A percentile compares a stretch with the other conserved stretches of the same genome.
Conservation (phyloP, 148 eudicot species). For the Persicaria tinctoria region DNA sequence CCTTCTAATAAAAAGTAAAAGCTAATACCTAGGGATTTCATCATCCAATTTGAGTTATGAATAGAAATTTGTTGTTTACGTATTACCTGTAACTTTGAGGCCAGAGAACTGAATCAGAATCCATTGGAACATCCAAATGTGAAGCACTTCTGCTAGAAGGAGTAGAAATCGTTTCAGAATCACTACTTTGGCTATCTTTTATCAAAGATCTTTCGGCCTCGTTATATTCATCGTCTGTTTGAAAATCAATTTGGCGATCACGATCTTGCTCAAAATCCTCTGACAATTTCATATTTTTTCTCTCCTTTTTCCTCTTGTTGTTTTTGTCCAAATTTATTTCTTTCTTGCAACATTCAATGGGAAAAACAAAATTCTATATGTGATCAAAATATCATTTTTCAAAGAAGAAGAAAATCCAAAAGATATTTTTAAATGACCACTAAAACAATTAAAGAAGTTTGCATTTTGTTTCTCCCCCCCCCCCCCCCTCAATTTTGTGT, state of each 20-base stretch:
- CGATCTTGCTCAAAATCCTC: conserved; percentile 11
- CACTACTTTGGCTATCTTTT: neutral
- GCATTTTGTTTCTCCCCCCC: too few species aligned
- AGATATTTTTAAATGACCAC: neutral
- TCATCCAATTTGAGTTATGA: neutral
- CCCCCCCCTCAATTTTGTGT: too few species aligned
- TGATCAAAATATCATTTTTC: neutral
- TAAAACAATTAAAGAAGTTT: neutral
- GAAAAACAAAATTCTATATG: neutral
- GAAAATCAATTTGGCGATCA: conserved; percentile 8
- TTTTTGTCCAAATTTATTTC: neutral
- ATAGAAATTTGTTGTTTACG: neutral
- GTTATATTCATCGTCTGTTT: conserved; percentile 11
- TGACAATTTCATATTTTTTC: neutral
- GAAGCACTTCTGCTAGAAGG: neutral
- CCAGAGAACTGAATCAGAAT: neutral
- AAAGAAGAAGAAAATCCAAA: neutral
- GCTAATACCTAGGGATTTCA: too few species aligned
- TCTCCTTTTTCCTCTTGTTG: neutral
- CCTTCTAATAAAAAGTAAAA: too few species aligned
- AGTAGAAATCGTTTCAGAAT: neutral
- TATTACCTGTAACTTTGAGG: conserved; percentile 14
- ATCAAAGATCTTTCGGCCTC: conserved; percentile 7
- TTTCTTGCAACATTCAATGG: neutral
- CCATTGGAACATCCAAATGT: neutral